Base-by-base conservation (phyloP, 768 basidiomycete species). In the Tricholoma hemisulphureum region DNA sequence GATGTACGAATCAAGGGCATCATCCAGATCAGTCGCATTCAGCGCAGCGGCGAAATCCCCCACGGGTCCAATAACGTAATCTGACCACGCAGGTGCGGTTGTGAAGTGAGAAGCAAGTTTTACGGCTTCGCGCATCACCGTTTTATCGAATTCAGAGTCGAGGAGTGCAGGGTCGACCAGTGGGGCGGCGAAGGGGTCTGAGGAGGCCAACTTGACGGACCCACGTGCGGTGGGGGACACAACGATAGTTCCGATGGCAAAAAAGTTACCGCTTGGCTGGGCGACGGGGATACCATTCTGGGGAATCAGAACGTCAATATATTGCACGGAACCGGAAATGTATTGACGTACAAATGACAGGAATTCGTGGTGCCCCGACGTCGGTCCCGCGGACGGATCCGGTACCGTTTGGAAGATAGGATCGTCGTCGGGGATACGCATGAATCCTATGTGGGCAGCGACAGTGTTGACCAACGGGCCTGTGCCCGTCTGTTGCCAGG, bases 81-180 rank as follows among this genome's bases (percentile, higher is more conserved):
- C 60, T n/a, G 55, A 51, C 64, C 62, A 65, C 8, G 58, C 62
- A 4, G 55, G 53, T 0, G 53, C 60, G 29, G 55, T 28, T 13
- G 61, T 24, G 32, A 63, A 63, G 14, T 58, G 56, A 39, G 41
- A 61, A 23, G 58, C 62, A 43, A 37, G 61, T 51, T 59, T 61
- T 24, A 62, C 48, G 18, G 56, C 60, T 56, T 63, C 62, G 2
- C 61, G 57, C 62, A 63, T 63, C 2, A 56, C 43, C 2, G 46
- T 16, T 4, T 57, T 61, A 18, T 65, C 62, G 28, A 61, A 63
- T 3, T 59, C 49, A 1, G 62, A 57, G 7, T 37, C 13, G 16
- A 61, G 37, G 45, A 65, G 57, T 2, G 51, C 58, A 4, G 64
- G 64, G 34, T 65, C 59, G n/a, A 65, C 61, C 8, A 63, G 39